These are phyloP conservation scores for Boletus sp. DNA, from an alignment of 1,284 basidiomycete genomes.

Conservation along the genomic window DNA sequence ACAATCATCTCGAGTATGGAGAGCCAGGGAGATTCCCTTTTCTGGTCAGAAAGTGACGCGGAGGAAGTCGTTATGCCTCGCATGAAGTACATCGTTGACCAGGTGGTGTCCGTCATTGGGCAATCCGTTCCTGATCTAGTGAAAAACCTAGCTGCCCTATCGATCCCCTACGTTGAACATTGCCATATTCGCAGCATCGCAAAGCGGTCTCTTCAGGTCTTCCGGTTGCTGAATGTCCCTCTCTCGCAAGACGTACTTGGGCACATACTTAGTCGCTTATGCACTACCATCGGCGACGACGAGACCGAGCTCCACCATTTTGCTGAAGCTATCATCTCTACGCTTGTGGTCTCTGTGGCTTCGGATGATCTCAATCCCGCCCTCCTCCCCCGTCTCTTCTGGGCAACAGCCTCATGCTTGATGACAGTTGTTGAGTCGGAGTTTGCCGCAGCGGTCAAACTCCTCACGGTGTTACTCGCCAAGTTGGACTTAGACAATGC, in stretches of 20 bases:
- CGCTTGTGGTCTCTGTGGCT: conserved; percentile 67
- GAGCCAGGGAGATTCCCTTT: conserved; percentile 50
- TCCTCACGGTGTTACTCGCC: conserved; percentile 69
- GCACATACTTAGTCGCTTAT: conserved; percentile 77
- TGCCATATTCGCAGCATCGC: conserved; percentile 86
- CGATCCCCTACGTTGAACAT: conserved; percentile 82
- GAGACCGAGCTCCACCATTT: conserved; percentile 74
- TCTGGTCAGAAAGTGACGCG: conserved; percentile 74
- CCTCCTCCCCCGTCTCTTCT: conserved; percentile 81
- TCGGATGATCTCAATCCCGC: conserved; percentile 54
- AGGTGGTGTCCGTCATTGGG: conserved; percentile 65
- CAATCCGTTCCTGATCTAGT: conserved; percentile 67
- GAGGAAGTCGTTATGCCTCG: conserved; percentile 52
- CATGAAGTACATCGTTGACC: conserved; percentile 66
- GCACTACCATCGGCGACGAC: conserved; percentile 77
- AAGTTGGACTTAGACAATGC: conserved; percentile 73
- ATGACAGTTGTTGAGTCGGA: conserved; percentile 83
- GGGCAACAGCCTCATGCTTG: conserved; percentile 81
- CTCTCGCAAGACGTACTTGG: conserved; percentile 75
- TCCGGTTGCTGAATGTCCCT: conserved; percentile 76
- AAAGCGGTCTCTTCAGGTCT: conserved; percentile 88
- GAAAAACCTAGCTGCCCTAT: conserved; percentile 78
- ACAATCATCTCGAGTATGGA: conserved; percentile 55
- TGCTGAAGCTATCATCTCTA: conserved; percentile 79
- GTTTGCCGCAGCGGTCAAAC: conserved; percentile 65